Evolutionary conservation across 345 rosid genomes (phyloP).

Genomic region (Cardiospermum halicacabum): DNA sequence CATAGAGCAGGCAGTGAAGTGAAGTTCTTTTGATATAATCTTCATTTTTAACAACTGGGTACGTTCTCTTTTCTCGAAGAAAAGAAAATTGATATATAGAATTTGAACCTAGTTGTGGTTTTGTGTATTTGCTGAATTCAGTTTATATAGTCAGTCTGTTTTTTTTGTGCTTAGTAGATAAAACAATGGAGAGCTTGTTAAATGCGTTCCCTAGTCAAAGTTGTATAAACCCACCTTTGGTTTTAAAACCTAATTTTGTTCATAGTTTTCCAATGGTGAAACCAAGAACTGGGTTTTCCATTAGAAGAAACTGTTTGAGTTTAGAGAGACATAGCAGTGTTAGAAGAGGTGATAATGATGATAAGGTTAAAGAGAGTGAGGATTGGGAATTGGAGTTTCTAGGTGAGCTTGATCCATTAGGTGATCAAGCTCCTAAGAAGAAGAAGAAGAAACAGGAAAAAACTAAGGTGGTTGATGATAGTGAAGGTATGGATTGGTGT

Average conservation of each 20-base stretch:
- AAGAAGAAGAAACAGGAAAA: slow-evolving; percentile 47
- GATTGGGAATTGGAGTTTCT: slow-evolving; percentile 78
- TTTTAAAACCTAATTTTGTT: slow-evolving; percentile 23
- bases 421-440: slow-evolving; percentile 52
- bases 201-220: slow-evolving; percentile 29
- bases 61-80: slow-evolving; percentile 4
- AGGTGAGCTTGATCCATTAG: slow-evolving; percentile 68
- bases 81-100: background rate
- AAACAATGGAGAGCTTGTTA: slow-evolving; percentile 39
- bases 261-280: slow-evolving; percentile 22
- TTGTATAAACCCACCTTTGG: slow-evolving; percentile 26
- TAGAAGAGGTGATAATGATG: slow-evolving; percentile 16
- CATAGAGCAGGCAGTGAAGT: background rate
- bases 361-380: slow-evolving; percentile 16
- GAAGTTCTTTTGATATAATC: background rate
- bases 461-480: slow-evolving; percentile 43
- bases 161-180: background rate
- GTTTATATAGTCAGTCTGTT: background rate
- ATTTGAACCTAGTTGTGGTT: background rate
- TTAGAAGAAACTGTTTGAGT: slow-evolving; percentile 12
- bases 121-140: background rate
- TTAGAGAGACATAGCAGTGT: slow-evolving; percentile 18
- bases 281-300: slow-evolving; percentile 21
- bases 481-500: slow-evolving; percentile 93
- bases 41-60: slow-evolving; percentile 15